phyloP scores from a whole-genome alignment of 2,329 filamentous ascomycete genomes.

The Xylaria sp. region DNA sequence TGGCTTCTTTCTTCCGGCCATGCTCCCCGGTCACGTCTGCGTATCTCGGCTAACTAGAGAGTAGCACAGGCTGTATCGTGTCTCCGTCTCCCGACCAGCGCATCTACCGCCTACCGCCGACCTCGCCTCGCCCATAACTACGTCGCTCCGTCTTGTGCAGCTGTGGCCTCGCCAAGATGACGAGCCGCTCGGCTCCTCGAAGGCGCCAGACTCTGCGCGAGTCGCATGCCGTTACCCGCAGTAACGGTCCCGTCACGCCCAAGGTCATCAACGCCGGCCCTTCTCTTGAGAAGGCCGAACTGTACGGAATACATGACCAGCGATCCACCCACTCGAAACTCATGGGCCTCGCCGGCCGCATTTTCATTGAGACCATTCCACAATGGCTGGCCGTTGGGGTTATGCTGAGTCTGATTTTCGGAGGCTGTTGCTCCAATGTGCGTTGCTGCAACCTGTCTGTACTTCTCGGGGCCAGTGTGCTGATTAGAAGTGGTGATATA shows the following conservation, averaged over 20 bases:
- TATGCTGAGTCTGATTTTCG: conserved; percentile 90
- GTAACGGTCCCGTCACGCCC: conserved; percentile 54
- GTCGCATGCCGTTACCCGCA: conserved; percentile 54
- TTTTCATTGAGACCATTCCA: conserved; percentile 68
- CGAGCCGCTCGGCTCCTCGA: conserved; percentile 54
- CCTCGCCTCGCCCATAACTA: conserved; percentile 17
- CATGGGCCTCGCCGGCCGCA: conserved; percentile 62
- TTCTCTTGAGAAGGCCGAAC: conserved; percentile 64
- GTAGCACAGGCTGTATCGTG: conserved; percentile 18
- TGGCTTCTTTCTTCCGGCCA: not conserved
- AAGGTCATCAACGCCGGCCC: conserved; percentile 66
- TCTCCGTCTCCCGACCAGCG: conserved; percentile 5
- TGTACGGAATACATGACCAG: conserved; percentile 66
- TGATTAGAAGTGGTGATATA: conserved; percentile 55
- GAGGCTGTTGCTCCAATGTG: conserved; percentile 94
- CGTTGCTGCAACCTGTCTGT: conserved; percentile 33
- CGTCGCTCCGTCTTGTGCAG: conserved; percentile 40
- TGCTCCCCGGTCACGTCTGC: not conserved
- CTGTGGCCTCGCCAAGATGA: conserved; percentile 53
- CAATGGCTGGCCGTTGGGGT: conserved; percentile 71
- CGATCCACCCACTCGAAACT: conserved; percentile 61
- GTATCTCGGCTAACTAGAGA: conserved; percentile 17
- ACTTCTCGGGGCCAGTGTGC: conserved; percentile 12
- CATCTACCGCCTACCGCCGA: conserved; percentile 13
- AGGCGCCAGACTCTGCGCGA: conserved; percentile 60